These are phyloP conservation scores for Neurospora sp. DNA, from an alignment of 2,329 filamentous ascomycete species.

Conservation along the genomic window DNA sequence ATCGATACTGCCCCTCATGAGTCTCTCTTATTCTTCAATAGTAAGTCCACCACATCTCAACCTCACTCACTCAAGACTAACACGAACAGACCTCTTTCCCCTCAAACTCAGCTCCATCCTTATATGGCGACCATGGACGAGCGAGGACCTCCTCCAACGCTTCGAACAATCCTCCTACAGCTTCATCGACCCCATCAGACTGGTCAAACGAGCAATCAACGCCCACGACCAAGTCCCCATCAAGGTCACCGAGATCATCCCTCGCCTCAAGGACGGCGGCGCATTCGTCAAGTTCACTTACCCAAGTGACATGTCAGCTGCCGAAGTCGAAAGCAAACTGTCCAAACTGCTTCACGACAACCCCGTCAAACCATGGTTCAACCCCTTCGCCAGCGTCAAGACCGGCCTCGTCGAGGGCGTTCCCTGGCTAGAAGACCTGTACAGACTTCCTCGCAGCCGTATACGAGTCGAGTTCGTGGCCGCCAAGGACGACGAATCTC, in stretches of 20 bases:
- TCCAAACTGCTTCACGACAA: slow-evolving; percentile 54
- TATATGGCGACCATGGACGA: slow-evolving; percentile 37
- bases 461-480: slow-evolving; percentile 79
- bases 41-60: slow-evolving; percentile 36
- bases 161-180: slow-evolving; percentile 42
- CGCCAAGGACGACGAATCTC: slow-evolving; percentile 46
- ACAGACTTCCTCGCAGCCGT: slow-evolving; percentile 65
- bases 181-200: slow-evolving; percentile 39
- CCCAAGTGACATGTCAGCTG: slow-evolving; percentile 26
- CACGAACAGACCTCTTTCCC: slow-evolving; percentile 64
- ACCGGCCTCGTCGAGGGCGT: slow-evolving; percentile 68
- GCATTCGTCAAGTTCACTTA: slow-evolving; percentile 80
- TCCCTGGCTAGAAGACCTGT: slow-evolving; percentile 91
- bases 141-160: slow-evolving; percentile 38
- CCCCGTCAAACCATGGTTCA: slow-evolving; percentile 83
- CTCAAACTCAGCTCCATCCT: slow-evolving; percentile 49
- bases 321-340: slow-evolving; percentile 41
- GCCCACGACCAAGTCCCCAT: slow-evolving; percentile 48
- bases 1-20: slow-evolving; percentile 69
- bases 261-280: slow-evolving; percentile 81
- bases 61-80: background rate
- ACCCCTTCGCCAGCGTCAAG: slow-evolving; percentile 62
- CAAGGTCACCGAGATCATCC: slow-evolving; percentile 70
- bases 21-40: slow-evolving; percentile 82
- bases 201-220: slow-evolving; percentile 48